Evolutionary conservation across 2,329 filamentous ascomycete species (phyloP).

Genomic region (Trichophyton rubrum): DNA sequence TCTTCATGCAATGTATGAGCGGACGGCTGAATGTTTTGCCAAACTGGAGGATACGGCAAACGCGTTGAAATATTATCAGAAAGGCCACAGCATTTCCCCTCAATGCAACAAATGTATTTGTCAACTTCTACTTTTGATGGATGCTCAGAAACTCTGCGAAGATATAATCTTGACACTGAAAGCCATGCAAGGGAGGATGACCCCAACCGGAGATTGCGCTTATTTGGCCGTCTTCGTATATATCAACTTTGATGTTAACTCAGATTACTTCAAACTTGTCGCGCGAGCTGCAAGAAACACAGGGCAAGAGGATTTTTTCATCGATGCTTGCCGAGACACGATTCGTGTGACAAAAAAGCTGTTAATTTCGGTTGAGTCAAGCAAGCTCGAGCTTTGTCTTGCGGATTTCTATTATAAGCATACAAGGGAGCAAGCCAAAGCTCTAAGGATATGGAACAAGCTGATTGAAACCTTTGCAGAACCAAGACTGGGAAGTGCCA

Average conservation of each 20-base stretch:
- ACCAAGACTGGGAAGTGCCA: conserved; percentile 5
- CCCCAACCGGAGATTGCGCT: conserved; percentile 3
- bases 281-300: conserved; percentile 6
- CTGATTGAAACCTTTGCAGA: conserved; percentile 5
- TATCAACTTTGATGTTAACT: not conserved
- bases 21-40: conserved; percentile 6
- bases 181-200: conserved; percentile 5
- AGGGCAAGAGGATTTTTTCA: conserved; percentile 10
- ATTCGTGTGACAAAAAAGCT: conserved; percentile 7
- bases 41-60: conserved; percentile 5
- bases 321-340: conserved; percentile 7
- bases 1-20: not conserved
- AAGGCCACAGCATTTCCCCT: not conserved
- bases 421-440: conserved; percentile 7
- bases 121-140: not conserved
- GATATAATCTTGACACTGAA: conserved; percentile 10
- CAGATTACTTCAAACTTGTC: not conserved
- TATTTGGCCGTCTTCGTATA: conserved; percentile 5
- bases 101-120: conserved; percentile 5
- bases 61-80: conserved; percentile 3
- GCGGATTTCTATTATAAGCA: conserved; percentile 6
- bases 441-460: conserved; percentile 10
- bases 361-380: conserved; percentile 1
- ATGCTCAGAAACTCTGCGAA: not conserved
- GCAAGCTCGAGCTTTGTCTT: conserved; percentile 7